Evolutionary conservation across 441 rosid species (phyloP), one percentile per base, ranked within the genome.

Genomic region (Oxalis stricta): DNA sequence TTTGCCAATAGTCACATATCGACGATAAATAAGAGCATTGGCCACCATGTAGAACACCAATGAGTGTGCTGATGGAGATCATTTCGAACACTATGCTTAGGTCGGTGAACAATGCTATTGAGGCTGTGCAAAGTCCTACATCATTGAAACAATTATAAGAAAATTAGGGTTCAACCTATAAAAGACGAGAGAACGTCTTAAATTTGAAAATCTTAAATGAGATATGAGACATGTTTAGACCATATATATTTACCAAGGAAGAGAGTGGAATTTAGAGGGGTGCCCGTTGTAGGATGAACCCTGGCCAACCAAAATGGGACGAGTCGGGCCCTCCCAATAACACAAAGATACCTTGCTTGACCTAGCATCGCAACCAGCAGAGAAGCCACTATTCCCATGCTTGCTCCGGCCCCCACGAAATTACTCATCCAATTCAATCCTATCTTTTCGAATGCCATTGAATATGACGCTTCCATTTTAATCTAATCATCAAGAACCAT

Each of bases 291-390:
- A 66, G 94, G 93, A 63, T 84, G 78, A 29, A 87, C 97, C 76
- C 72, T 82, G 49, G 97, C 87, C 34, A 87, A 63, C 82, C 94
- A 87, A 23, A 67, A 75, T 15, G 97, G 97, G 38, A 75, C 94
- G 6, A 87, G 65, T 45, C 84, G 58, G 24, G 94, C 84, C 73
- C 97, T 76, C 28, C 79, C 92, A 32, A 87, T 73, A 32, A 87
- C 94, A 68, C 94, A 87, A 15, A 87, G 86, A 64, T 87, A 81
- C 62, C 94, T 68, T 8, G 97, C 86, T 63, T 87, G 97, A 19
- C 94, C 97, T 54, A 87, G 59, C 97, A 84, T 84, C 18, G 97
- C 97, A 15, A 87, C 94, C 65, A 87, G 52, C 2, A 87, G 81
- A 19, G 94, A 87, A 33, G 94, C 94, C 33, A 81, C 82, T 15